Base-by-base conservation (phyloP, 805 yeast genomes). In the Spathaspora girioi region DNA sequence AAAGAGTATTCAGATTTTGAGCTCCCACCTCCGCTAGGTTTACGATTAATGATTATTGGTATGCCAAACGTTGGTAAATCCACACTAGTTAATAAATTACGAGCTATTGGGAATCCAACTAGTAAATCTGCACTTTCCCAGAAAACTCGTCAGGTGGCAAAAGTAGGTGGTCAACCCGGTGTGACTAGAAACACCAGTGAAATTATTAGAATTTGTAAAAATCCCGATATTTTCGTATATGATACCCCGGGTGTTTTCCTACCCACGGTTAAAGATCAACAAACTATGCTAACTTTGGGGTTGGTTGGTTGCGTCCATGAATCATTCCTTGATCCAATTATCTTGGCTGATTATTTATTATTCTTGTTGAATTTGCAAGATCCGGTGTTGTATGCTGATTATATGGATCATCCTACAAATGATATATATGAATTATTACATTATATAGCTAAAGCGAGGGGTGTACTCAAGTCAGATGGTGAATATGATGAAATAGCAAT, bases 41-140 rank as follows among this genome's bases (percentile, higher is more conserved):
- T 87, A 46, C 69, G 91, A 19, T 67, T 88, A 51, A 74, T 92
- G 74, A 81, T 93, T 44, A 84, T 86, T 6, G 99, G 99, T 0
- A 88, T 94, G 94, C 99, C 99, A 1, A 94, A 94, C 64, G 96
- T 91, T n/a, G 99, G 99, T 0, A 94, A 94, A 67, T 87, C 96
- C 11, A 87, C 97, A 0, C 65, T 94, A 46, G 86, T 92, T 26
- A 94, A 94, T 61, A 75, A 86, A 0, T 69, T 92, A 47, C 69
- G 97, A 52, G 70, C 69, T 7, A 69, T 68, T 14, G 75, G 78
- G 1, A 67, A 63, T 46, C 61, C 66, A 1, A 53, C 61, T 6
- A 60, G 58, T 32, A 49, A 54, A 49, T 50, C 50, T 48, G 48
- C 64, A n/a, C 63, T 73, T 1, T 76, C 80, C 4, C 62, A 69